Evolutionary conservation across 202 grass and related monocot genomes (phyloP), one percentile per base, ranked within the genome.

Genomic region (Sporobolus alterniflorus): DNA sequence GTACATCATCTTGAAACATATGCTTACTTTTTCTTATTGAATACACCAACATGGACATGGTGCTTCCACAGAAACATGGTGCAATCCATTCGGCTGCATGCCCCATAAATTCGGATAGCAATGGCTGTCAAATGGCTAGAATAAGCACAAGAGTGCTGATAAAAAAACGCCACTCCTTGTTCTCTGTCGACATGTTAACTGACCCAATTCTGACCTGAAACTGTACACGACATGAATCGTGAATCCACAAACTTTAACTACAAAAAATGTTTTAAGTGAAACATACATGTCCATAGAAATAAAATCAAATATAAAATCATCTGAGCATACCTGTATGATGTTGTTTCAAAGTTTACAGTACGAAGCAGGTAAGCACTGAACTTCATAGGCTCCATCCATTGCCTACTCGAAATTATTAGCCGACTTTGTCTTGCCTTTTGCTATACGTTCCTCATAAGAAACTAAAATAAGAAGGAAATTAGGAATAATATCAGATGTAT

Each of bases 361-460:
- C 5, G 6, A 63, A 32, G 14, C 60, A 63, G 60, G 6, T 29
- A 25, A 68, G 7, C 31, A 69, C 68, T 21, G n/a, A 56, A 69
- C 59, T 78, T 74, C 59, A 9, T 46, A 18, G 34, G 32, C 56
- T 39, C 65, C 26, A 64, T 22, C 11, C 9, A 31, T 71, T 74
- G 25, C 68, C 41, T 69, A 77, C 73, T 75, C 55, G 8, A 85
- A 18, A 46, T 75, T 89, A 54, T 32, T 51, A 73, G 79, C 20
- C 65, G 52, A 16, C 69, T 90, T 96, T 11, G 71, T 67, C 41
- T 77, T 72, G 60, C 92, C 48, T 87, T 88, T 98, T 48, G 89
- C 81, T 72, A 79, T n/a, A 6, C 91, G 80, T 82, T 98, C 96
- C 67, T 94, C 91, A 29, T 89, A 98, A 41, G 96, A 98, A 83